Base-by-base conservation (phyloP, 202 grass and related monocot species). In the Saccharum hybrid region DNA sequence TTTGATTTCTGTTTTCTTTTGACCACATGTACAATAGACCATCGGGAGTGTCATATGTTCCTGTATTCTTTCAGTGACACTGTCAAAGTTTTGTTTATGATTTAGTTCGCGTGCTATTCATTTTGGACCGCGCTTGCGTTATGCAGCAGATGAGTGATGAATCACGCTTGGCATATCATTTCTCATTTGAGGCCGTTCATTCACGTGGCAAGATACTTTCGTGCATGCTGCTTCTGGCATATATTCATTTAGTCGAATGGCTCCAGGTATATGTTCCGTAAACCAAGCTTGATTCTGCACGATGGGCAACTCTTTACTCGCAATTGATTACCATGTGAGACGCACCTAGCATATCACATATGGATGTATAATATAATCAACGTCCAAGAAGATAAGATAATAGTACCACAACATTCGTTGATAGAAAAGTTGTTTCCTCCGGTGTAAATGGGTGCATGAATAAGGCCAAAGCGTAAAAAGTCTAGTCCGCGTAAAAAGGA, bases 21-120 rank as follows among this genome's bases (percentile, higher is more conserved):
- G 77, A 87, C 90, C 90, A 90, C 90, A 88, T 94, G 92, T 94
- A 94, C 92, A 90, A 92, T 94, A 86, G 90, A 91, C 77, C 83
- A 37, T 83, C 56, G 57, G 82, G 76, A 36, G 85, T 57, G 71
- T 16, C 76, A 81, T 28, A 28, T 51, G 15, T 83, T 80, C 79
- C 84, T 77, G 87, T 87, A 90, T 92, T 83, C 86, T 77, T 88
- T 81, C 26, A 45, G 45, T 77, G 84, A 76, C 92, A 66, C 30
- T 66, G 76, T 77, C 85, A 67, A 81, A 81, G 45, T 87, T 90
- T 90, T 90, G 88, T 60, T 84, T 75, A 56, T 39, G 59, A 70
- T 74, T 63, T 73, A 68, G 78, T 66, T 63, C 28, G 54, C 16
- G 68, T 80, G 71, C 33, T 85, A 61, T 84, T 67, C 66, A 33